These are phyloP conservation scores for Cryphonectria parasitica DNA, from an alignment of 2,329 filamentous ascomycete species.

Conservation along the genomic window DNA sequence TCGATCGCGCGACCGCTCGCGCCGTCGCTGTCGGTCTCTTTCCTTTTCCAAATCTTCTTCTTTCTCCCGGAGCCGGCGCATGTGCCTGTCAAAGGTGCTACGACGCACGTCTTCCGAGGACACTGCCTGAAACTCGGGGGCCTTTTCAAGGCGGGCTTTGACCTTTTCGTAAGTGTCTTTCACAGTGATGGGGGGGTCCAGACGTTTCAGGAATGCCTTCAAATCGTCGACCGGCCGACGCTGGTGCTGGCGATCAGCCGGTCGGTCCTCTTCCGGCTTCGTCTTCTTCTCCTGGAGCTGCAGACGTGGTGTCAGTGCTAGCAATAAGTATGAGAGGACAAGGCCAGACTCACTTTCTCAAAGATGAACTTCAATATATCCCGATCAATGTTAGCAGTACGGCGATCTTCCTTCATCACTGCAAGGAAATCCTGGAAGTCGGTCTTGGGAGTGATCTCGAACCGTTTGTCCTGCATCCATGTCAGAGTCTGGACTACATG, in stretches of 20 bases:
- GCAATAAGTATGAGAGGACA: not conserved
- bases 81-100: conserved; percentile 87
- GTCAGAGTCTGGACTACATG: conserved; percentile 42
- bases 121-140: conserved; percentile 82
- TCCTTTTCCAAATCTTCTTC: conserved; percentile 80
- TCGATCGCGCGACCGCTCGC: conserved; percentile 49
- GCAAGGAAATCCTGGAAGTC: conserved; percentile 85
- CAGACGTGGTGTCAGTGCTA: conserved; percentile 33
- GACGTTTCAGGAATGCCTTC: conserved; percentile 82
- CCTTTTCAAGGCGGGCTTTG: conserved; percentile 75
- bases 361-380: conserved; percentile 83
- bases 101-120: conserved; percentile 81
- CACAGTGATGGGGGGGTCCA: conserved; percentile 79
- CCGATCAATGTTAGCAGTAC: conserved; percentile 83
- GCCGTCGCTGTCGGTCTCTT: conserved; percentile 54
- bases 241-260: conserved; percentile 77
- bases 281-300: conserved; percentile 84
- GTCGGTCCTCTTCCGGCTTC: conserved; percentile 80
- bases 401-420: conserved; percentile 82
- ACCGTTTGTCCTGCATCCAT: conserved; percentile 74
- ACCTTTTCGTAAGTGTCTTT: conserved; percentile 90
- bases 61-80: conserved; percentile 88
- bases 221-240: conserved; percentile 83
- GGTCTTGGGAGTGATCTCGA: conserved; percentile 85
- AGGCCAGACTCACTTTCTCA: conserved; percentile 64